Evolutionary conservation across 164 flowering plant species (phyloP).

Genomic region (Aristolochia californica): DNA sequence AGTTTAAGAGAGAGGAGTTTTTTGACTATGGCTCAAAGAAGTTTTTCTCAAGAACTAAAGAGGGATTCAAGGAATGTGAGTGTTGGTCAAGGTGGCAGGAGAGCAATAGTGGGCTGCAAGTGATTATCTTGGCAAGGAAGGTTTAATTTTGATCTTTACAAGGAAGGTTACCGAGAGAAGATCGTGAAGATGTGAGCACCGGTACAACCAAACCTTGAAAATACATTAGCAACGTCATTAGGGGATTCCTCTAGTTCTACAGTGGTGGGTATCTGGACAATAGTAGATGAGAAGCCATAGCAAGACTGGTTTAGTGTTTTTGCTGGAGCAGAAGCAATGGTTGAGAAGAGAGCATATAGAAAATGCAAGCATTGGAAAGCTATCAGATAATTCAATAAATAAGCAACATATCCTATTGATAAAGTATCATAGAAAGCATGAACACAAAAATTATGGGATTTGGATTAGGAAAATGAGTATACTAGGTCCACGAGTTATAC

Average conservation of each 20-base stretch:
- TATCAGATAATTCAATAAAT: too few species aligned
- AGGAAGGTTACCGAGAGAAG: slow-evolving; percentile 29
- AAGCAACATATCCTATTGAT: too few species aligned
- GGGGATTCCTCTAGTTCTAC: neutral
- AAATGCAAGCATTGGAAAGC: too few species aligned
- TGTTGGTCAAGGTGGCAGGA: slow-evolving; percentile 35
- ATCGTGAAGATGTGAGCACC: slow-evolving; percentile 32
- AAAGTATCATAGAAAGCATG: too few species aligned
- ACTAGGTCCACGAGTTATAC: too few species aligned
- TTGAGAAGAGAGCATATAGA: too few species aligned
- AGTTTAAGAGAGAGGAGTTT: slow-evolving; percentile 53
- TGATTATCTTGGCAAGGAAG: slow-evolving; percentile 42
- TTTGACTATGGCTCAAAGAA: slow-evolving; percentile 33
- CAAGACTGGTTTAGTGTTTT: too few species aligned
- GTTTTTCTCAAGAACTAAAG: slow-evolving; percentile 36
- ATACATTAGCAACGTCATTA: neutral
- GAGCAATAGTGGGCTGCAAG: slow-evolving; percentile 57
- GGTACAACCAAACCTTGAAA: slow-evolving; percentile 23
- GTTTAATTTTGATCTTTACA: slow-evolving; percentile 16
- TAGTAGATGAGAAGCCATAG: neutral
- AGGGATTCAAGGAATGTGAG: slow-evolving; percentile 23
- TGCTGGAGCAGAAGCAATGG: too few species aligned
- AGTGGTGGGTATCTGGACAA: neutral
- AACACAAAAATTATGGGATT: too few species aligned
- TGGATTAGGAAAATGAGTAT: too few species aligned